Base-by-base conservation (phyloP, 208 protist species). In the Tritrichomonas musculus region DNA sequence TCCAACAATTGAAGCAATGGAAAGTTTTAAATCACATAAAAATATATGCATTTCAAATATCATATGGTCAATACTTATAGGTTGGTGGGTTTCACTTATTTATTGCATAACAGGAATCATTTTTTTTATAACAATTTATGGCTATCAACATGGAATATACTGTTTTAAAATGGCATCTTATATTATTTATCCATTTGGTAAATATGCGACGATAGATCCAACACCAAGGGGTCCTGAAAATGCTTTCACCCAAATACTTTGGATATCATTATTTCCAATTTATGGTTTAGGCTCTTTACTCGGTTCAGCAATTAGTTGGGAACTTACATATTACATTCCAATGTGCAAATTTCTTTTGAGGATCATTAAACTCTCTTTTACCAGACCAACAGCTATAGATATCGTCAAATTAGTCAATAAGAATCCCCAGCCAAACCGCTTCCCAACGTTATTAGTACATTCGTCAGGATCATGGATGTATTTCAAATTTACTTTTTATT, bases 401-500 rank as follows among this genome's bases (percentile, higher is more conserved):
- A 60, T 60, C 17, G 53, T 60, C 11, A 60, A 17, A 60, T 60
- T 60, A 17, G 11, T 22, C 11, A 60, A 60, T 17, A 5, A 60
- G 11, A 60, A 60, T 17, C 53, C 53, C 5, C 53, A 60, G 53
- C 53, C 5, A 17, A 17, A 17, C 5, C 5, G 17, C 11, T 60
- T 22, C 17, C 77, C 77, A 30, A 8, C 44, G 1, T 33, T 88
- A 4, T 5, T 88, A 11, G 14, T 8, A 20, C 44, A 88, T 39
- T 14, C 8, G 2, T 53, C 77, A 17, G 77, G 77, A 13, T 33
- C 47, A 8, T 25, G 47, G 27, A 47, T 55, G 53, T 88, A 88
- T 88, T 88, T 88, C 77, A 88, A 57, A 57, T 88, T 88, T 20
- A 55, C 47, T 9, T 44, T 88, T 39, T 88, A 39, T n/a, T 44